These are phyloP conservation scores for Arthroderma uncinatum DNA, from an alignment of 2,329 filamentous ascomycete species.

Conservation along the genomic window DNA sequence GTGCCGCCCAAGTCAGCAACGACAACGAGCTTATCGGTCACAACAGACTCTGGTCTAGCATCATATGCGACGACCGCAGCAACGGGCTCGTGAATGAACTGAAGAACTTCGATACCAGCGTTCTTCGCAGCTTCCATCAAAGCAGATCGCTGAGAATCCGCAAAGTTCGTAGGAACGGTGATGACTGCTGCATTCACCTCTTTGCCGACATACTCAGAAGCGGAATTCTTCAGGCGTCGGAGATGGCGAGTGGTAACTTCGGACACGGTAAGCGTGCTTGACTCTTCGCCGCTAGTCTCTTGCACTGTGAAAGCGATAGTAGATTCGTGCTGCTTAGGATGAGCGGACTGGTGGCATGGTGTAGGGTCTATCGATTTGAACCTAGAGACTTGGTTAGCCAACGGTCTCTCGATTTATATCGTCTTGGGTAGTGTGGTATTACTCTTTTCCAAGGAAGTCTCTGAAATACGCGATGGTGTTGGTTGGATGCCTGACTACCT, in stretches of 20 bases:
- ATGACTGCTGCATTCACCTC: constrained; percentile 90
- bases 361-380: constrained; percentile 96
- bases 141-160: constrained; percentile 72
- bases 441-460: constrained; percentile 92
- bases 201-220: constrained; percentile 86
- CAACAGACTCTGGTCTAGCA: constrained; percentile 61
- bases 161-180: constrained; percentile 87
- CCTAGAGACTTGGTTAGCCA: constrained; percentile 24
- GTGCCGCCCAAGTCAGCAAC: constrained; percentile 90
- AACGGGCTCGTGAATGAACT: constrained; percentile 84
- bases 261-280: constrained; percentile 61
- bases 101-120: constrained; percentile 77
- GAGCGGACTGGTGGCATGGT: constrained; percentile 84
- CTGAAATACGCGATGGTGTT: constrained; percentile 95
- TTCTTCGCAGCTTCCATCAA: constrained; percentile 65
- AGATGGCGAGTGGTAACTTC: constrained; percentile 80
- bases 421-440: constrained; percentile 19
- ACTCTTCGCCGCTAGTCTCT: constrained; percentile 56
- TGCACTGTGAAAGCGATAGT: constrained; percentile 71
- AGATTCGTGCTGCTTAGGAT: constrained; percentile 64
- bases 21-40: constrained; percentile 78
- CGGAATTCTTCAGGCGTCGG: constrained; percentile 66
- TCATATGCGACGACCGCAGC: constrained; percentile 85
- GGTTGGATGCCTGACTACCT: constrained; percentile 80
- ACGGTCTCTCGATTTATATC: neutral